phyloP scores from a whole-genome alignment of 768 basidiomycete genomes.

The Tubosaeta sp. region DNA sequence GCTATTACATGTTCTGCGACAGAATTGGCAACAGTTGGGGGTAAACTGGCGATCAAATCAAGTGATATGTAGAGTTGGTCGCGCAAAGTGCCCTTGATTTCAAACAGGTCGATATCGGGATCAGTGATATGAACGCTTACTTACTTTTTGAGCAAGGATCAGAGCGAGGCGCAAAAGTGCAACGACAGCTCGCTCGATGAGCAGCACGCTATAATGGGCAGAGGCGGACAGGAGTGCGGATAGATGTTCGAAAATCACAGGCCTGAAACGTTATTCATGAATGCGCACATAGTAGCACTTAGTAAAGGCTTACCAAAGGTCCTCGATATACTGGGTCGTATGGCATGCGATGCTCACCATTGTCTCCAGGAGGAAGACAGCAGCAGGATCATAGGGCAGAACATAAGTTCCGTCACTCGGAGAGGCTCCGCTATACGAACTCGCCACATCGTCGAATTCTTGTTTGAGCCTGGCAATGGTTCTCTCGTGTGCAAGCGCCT shows the following conservation, averaged over 20 bases:
- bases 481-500: conserved; percentile 85
- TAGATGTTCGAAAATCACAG: conserved; percentile 90
- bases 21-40: conserved; percentile 67
- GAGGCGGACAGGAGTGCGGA: conserved; percentile 75
- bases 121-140: conserved; percentile 16
- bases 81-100: conserved; percentile 64
- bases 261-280: conserved; percentile 51
- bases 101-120: neutral
- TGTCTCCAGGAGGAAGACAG: conserved; percentile 89
- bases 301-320: conserved; percentile 67
- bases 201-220: conserved; percentile 78
- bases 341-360: conserved; percentile 89
- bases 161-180: conserved; percentile 81
- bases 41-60: conserved; percentile 81
- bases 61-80: conserved; percentile 96
- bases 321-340: conserved; percentile 73
- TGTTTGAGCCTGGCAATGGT: conserved; percentile 76
- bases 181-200: conserved; percentile 93
- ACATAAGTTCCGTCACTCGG: conserved; percentile 46
- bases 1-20: conserved; percentile 91
- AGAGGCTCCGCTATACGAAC: conserved; percentile 30
- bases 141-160: conserved; percentile 75
- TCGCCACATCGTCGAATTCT: conserved; percentile 55
- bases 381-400: conserved; percentile 91
- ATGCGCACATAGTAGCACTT: neutral